phyloP scores from a whole-genome alignment of 2,329 filamentous ascomycete species.

The Colletotrichum sidae region DNA sequence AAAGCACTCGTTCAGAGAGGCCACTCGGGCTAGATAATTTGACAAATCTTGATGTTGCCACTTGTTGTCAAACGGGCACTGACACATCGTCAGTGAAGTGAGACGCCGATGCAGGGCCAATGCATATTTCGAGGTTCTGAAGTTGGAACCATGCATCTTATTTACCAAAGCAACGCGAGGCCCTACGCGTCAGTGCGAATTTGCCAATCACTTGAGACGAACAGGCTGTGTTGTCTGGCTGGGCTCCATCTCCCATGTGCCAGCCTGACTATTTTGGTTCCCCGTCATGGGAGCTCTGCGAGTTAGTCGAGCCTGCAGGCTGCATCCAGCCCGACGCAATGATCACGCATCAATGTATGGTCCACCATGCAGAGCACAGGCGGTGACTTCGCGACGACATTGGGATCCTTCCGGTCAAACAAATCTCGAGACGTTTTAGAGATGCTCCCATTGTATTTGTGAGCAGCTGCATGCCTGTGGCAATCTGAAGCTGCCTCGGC shows the following conservation, averaged over 20 bases:
- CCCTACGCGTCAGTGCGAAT: constrained; percentile 4
- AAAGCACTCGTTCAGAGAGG: no score
- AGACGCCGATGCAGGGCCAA: constrained; percentile 17
- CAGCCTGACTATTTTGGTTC: no score
- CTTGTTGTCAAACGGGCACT: constrained; percentile 22
- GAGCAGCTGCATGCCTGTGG: not conserved
- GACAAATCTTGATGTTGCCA: constrained; percentile 24
- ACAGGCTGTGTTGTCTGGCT: not conserved
- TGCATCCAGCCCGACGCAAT: not conserved
- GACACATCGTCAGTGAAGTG: constrained; percentile 7
- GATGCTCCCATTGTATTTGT: constrained; percentile 2
- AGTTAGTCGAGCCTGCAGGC: no score
- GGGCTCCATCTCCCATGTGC: not conserved
- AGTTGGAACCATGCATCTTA: constrained; percentile 5
- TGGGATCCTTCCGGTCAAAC: constrained; percentile 25
- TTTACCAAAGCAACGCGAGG: no score
- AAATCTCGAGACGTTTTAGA: constrained; percentile 33
- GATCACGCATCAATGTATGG: not conserved
- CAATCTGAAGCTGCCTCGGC: constrained; percentile 14
- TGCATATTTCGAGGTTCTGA: not conserved
- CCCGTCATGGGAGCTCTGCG: no score
- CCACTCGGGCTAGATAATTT: not conserved
- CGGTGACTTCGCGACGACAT: not conserved
- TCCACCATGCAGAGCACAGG: constrained; percentile 13
- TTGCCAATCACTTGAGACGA: constrained; percentile 32